phyloP scores from a whole-genome alignment of 495 filamentous ascomycete genomes.

The Delitschia confertaspora region DNA sequence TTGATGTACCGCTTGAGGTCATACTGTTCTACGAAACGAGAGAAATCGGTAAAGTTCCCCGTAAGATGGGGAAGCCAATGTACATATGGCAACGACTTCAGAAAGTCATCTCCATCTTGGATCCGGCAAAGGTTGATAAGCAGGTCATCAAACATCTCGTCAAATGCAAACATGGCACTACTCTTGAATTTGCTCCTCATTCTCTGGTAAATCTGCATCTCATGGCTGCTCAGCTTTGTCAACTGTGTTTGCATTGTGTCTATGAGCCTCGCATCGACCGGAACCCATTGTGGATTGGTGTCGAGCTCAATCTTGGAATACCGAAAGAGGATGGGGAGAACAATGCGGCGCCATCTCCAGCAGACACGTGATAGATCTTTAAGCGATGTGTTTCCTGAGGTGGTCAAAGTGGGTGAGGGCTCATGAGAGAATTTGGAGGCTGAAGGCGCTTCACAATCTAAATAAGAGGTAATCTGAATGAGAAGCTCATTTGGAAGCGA shows the following conservation, averaged over 20 bases:
- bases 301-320: slow-evolving; percentile 16
- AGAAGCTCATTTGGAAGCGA: slow-evolving; percentile 25
- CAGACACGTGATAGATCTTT: slow-evolving; percentile 18
- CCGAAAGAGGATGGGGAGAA: slow-evolving; percentile 20
- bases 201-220: slow-evolving; percentile 17
- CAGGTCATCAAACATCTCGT: slow-evolving; percentile 18
- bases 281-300: slow-evolving; percentile 19
- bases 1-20: slow-evolving; percentile 16
- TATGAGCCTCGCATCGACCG: slow-evolving; percentile 18
- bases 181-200: slow-evolving; percentile 23
- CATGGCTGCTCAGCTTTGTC: slow-evolving; percentile 16
- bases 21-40: slow-evolving; percentile 5
- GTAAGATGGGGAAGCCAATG: slow-evolving; percentile 22
- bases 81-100: slow-evolving; percentile 5
- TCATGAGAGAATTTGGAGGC: slow-evolving; percentile 20
- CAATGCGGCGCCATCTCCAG: slow-evolving; percentile 18
- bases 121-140: slow-evolving; percentile 18
- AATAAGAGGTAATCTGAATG: slow-evolving; percentile 19
- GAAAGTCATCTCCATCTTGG: slow-evolving; percentile 17
- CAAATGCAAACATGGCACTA: slow-evolving; percentile 11
- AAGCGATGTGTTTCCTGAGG: slow-evolving; percentile 7
- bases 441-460: slow-evolving; percentile 14
- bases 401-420: slow-evolving; percentile 14
- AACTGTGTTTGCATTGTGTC: slow-evolving; percentile 20
- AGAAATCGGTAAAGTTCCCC: slow-evolving; percentile 8